Base-by-base conservation (phyloP, 495 filamentous ascomycete species). In the Penicillium simplicissimum region DNA sequence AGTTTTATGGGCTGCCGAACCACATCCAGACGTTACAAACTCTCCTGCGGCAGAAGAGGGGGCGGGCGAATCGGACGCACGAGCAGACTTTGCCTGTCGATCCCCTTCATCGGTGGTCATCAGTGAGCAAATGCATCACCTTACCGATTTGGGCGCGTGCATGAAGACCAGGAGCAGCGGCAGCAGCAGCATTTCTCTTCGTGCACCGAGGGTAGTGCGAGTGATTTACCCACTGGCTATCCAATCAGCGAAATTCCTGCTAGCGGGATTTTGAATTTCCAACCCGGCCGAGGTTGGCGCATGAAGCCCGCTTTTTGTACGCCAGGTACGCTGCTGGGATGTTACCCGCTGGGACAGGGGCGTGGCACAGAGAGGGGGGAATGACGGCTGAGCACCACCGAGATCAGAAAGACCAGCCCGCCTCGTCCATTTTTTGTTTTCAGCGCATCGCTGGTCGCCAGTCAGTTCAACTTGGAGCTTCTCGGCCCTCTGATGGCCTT, bases 231-330 rank as follows among this genome's bases (percentile, higher is more conserved):
- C 65, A 55, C 49, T 56, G 51, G 62, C 28, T 34, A 53, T 60
- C 73, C 76, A 76, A 76, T 78, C 67, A 76, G 63, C 63, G 66
- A 76, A 75, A 74, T 76, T 69, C 67, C 66, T 73, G 52, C 45
- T 47, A 34, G 60, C 34, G 62, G 63, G 59, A 48, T 66, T 71
- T 67, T 57, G 61, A 70, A 67, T 74, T 71, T 52, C 65, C 64
- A 72, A 64, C 53, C 56, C 59, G 71, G 59, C 73, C 67, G 71
- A 67, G 63, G 67, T 58, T 69, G 56, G 62, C 60, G 69, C 69
- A 72, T 72, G 55, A 66, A 59, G 60, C 62, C 67, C 53, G 67
- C 64, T 58, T 68, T 28, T 63, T 59, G 65, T 65, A 51, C 63
- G 65, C 68, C 71, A 70, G 71, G 60, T 62, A 71, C 67, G 60